Conservation (phyloP, 768 basidiomycete genomes). For the Lactarius quietus region DNA sequence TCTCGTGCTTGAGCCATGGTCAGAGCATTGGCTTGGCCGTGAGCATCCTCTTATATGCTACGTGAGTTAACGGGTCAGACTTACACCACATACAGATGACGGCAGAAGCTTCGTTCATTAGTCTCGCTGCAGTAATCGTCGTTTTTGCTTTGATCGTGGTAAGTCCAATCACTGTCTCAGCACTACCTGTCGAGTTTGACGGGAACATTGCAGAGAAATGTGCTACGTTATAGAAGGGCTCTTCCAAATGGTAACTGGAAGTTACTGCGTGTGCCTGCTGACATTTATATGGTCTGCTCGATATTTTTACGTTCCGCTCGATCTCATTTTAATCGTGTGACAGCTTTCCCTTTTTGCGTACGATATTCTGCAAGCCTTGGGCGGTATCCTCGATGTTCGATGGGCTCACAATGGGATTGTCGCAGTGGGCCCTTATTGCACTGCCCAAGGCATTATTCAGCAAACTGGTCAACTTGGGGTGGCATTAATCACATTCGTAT, state of each 20-base stretch:
- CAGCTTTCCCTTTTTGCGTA: slow-evolving; percentile 31
- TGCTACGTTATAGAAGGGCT: slow-evolving; percentile 7
- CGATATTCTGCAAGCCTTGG: slow-evolving; percentile 31
- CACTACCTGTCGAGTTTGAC: not conserved
- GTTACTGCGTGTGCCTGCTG: slow-evolving; percentile 36
- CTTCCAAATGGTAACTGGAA: slow-evolving; percentile 10
- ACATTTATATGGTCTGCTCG: slow-evolving; percentile 39
- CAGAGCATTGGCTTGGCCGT: slow-evolving; percentile 24
- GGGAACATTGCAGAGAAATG: not conserved
- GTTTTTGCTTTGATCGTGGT: slow-evolving; percentile 14
- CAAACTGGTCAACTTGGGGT: slow-evolving; percentile 43
- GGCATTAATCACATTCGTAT: slow-evolving; percentile 41
- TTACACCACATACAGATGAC: slow-evolving; percentile 31
- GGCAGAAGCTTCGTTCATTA: slow-evolving; percentile 32
- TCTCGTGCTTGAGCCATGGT: slow-evolving; percentile 33
- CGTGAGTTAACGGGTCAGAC: not conserved
- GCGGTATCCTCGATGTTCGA: slow-evolving; percentile 37
- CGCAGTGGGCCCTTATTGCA: slow-evolving; percentile 31
- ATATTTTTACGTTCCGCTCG: not conserved
- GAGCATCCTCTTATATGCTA: not conserved
- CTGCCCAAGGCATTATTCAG: slow-evolving; percentile 40
- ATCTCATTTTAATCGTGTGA: slow-evolving; percentile 20
- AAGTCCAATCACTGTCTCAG: not conserved
- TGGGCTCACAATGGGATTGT: slow-evolving; percentile 36
- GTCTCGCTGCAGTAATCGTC: not conserved